Conservation (phyloP, 805 yeast species). For the Saturnispora sanitii region DNA sequence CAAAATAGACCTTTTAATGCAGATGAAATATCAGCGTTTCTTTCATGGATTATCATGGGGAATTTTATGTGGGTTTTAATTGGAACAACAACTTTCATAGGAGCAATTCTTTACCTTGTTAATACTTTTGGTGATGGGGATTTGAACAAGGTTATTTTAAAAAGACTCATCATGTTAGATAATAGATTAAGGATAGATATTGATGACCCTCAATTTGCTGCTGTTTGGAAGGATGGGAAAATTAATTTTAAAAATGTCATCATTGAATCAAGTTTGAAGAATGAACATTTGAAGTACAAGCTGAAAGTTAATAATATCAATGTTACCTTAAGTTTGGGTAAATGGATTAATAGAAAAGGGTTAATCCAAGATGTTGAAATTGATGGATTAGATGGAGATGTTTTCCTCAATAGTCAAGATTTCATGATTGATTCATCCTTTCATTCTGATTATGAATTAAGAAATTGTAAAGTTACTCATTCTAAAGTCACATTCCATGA, state of each 20-base stretch:
- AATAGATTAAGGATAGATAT: conserved; percentile 23
- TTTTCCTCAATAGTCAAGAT: conserved; percentile 14
- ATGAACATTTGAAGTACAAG: conserved; percentile 19
- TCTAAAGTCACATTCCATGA: conserved; percentile 32
- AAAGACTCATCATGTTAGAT: conserved; percentile 26
- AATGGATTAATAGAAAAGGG: conserved; percentile 49
- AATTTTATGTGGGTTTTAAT: conserved; percentile 43
- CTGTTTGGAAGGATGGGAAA: conserved; percentile 41
- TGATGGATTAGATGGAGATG: conserved; percentile 36
- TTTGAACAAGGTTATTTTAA: conserved; percentile 20
- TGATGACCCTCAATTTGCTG: conserved; percentile 28
- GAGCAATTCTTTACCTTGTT: conserved; percentile 35
- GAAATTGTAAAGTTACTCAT: conserved; percentile 39
- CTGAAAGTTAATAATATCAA: conserved; percentile 35
- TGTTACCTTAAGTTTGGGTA: conserved; percentile 38
- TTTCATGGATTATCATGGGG: conserved; percentile 50
- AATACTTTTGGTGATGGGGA: conserved; percentile 27
- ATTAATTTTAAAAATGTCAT: conserved; percentile 35
- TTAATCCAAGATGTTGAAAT: conserved; percentile 39
- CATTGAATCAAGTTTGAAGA: conserved; percentile 15
- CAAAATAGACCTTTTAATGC: conserved; percentile 39
- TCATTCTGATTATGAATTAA: conserved; percentile 30
- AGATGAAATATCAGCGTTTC: conserved; percentile 45
- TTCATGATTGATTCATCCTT: conserved; percentile 17
- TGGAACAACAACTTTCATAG: conserved; percentile 49